Evolutionary conservation across 108 stramenopile species (phyloP).

Genomic region (Cylindrotheca closterium): DNA sequence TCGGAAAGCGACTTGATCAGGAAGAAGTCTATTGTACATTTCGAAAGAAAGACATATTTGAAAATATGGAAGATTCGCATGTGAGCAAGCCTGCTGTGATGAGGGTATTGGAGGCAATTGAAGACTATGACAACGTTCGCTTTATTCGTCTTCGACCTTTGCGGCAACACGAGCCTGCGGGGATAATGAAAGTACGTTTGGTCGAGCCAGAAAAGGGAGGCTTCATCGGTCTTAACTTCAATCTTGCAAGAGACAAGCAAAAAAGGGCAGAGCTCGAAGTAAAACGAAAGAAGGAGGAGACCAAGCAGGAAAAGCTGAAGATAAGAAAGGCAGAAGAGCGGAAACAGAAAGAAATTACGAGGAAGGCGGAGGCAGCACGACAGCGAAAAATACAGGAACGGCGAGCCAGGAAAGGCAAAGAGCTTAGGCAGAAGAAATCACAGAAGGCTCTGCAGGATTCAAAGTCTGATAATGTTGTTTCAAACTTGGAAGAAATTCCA

Average conservation of each 20-base stretch:
- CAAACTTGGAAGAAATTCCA: background rate
- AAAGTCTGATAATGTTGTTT: background rate
- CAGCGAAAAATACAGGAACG: background rate
- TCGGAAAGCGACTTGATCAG: conserved; percentile 67
- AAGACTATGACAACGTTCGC: conserved; percentile 55
- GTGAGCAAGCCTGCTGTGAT: conserved; percentile 54
- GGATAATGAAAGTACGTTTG: conserved; percentile 8
- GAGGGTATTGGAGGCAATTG: conserved; percentile 45
- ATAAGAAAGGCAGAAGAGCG: background rate
- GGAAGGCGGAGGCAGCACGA: background rate
- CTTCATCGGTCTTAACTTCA: conserved; percentile 30
- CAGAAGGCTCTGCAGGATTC: background rate
- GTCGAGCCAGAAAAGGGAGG: conserved; percentile 25
- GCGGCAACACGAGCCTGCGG: conserved; percentile 25
- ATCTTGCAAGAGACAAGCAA: background rate
- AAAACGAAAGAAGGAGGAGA: conserved; percentile 4
- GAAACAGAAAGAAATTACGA: background rate
- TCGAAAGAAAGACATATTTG: conserved; percentile 46
- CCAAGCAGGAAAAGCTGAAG: background rate
- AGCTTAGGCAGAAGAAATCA: background rate
- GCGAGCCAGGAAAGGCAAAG: background rate
- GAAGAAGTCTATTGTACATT: conserved; percentile 83
- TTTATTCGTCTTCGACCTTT: conserved; percentile 50
- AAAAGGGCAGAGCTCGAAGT: background rate
- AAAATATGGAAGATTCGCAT: conserved; percentile 48